Conservation (phyloP, 208 protist genomes). For the Leishmania lainsoni region DNA sequence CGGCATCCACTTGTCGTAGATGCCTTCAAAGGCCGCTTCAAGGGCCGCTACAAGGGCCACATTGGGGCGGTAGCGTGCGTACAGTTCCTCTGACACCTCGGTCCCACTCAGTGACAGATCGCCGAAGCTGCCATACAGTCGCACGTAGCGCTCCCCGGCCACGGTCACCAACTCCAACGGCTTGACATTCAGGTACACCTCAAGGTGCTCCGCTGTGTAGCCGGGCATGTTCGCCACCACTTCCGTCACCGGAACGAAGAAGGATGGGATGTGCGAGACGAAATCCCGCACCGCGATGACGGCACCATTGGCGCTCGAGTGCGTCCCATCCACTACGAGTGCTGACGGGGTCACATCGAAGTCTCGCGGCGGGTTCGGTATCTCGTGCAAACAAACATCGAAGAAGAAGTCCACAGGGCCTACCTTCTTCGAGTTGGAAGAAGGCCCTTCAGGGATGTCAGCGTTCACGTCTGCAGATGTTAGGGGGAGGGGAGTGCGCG, state of each 20-base stretch:
- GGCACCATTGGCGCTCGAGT: conserved; percentile 51
- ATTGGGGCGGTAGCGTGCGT: conserved; percentile 54
- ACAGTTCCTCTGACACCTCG: conserved; percentile 60
- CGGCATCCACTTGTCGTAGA: conserved; percentile 78
- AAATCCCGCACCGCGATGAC: conserved; percentile 80
- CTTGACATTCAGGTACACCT: conserved; percentile 61
- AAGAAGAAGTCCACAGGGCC: conserved; percentile 82
- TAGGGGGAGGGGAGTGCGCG: neutral
- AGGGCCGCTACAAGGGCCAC: conserved; percentile 42
- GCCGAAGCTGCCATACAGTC: conserved; percentile 77
- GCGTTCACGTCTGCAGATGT: neutral
- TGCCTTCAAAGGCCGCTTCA: conserved; percentile 54
- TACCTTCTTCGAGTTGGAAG: neutral
- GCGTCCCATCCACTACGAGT: conserved; percentile 28
- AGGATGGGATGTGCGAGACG: conserved; percentile 81
- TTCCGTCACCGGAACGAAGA: conserved; percentile 79
- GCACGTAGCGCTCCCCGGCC: conserved; percentile 56
- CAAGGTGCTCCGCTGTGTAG: conserved; percentile 86
- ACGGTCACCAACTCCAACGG: conserved; percentile 78
- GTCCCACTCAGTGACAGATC: conserved; percentile 62
- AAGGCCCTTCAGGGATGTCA: neutral
- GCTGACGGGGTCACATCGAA: conserved; percentile 69
- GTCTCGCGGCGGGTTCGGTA: conserved; percentile 74
- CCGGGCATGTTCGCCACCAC: conserved; percentile 79
- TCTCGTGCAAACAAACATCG: conserved; percentile 59